Evolutionary conservation across 163 green algal species (phyloP), one percentile per base, ranked within the genome.

Genomic region (Smithsoniella earleae): DNA sequence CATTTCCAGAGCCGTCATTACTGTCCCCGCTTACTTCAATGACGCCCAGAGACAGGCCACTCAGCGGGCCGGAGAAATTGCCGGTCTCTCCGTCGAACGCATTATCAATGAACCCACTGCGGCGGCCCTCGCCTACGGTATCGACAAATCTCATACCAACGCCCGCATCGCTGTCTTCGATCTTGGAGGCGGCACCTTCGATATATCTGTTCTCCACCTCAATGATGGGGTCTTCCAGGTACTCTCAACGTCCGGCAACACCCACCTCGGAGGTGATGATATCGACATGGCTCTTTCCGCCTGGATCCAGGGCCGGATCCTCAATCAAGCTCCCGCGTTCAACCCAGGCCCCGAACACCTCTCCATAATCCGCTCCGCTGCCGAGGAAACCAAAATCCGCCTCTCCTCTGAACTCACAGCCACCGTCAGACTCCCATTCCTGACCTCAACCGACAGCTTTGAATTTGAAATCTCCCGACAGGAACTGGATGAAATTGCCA

Each of bases 61-160:
- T 66, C 97, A 97, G 86, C 91, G 96, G 73, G 87, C 92, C 6
- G 91, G 91, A 66, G 66, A 62, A 49, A 97, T 97, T 75, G 86
- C 95, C 20, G 95, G 95, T 27, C 78, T 99, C 22, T 96, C 96
- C 72, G 92, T 99, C 31, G 86, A 89, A 16, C 91, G 95, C 76
- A 98, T 99, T 80, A 99, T 99, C 89, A 99, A 99, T 81, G 95
- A 99, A 87, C 95, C 95, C 46, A 99, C 95, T 28, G 94, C 94
- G 3, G 94, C 94, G 20, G 92, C 92, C 54, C 96, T 99, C 66
- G 94, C 94, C 0, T 99, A 99, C 73, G 94, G 94, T 31, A 81
- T 98, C 37, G 90, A 97, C 85, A 96, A 97, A 85, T 97, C 96
- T 83, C 79, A 77, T 33, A 85, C 85, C 27, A 92, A 95, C 73